Base-by-base conservation (phyloP, 805 yeast genomes). In the Kuraishia floccosa region DNA sequence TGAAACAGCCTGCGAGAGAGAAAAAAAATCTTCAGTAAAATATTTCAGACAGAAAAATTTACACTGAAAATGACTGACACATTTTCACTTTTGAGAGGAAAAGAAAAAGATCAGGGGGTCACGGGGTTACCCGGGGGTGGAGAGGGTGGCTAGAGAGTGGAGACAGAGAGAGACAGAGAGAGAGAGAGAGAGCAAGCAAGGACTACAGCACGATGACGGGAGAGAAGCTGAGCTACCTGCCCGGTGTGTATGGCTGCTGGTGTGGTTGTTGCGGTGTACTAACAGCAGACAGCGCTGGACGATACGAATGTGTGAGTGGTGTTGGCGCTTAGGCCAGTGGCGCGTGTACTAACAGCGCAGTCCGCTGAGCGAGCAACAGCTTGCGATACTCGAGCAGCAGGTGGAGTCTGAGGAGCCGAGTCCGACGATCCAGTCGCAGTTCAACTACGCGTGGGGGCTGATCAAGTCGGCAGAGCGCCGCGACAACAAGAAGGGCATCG, bases 391-490 rank as follows among this genome's bases (percentile, higher is more conserved):
- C 19, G 76, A 72, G 39, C 69, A 75, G 42, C 95, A 85, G 45
- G 85, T 83, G 25, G 70, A 74, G 17, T 63, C 78, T 2, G 97
- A 91, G 50, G 76, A 81, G 20, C 94, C 91, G 4, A 61, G 68
- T 24, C 86, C 84, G 1, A 66, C 87, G 0, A 67, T 82, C 0
- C 96, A 86, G 52, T 78, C 96, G 2, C 71, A 76, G 35, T 91
- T 91, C 66, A 91, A 93, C 54, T 83, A 82, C 44, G 94, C 96
- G 1, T 91, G 99, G 98, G 98, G 93, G 3, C 61, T 91, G 30
- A 72, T 93, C 39, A 87, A 85, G 51, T 76, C 94, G 2, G 49
- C 54, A 30, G 63, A 65, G 30, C 60, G 63, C 15, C 65, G 62
- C 24, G 79, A 82, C 38, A 93, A 83, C 47, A 66, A 79, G 42